Base-by-base conservation (phyloP, 306 rosid genomes). In the Mimosa bimucronata region DNA sequence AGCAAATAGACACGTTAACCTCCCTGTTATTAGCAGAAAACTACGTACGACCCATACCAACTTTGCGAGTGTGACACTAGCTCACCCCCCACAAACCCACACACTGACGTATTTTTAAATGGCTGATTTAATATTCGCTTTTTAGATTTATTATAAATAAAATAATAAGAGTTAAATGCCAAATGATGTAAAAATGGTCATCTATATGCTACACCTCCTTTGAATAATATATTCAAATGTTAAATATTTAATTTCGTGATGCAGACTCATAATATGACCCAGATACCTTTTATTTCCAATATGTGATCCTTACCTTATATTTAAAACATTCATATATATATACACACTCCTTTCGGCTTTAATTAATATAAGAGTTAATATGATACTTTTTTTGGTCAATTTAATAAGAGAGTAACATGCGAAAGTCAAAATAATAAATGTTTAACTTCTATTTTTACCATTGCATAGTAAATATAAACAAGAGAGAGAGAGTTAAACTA, bases 1-100 rank as follows among this genome's bases (percentile, higher is more conserved):
- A 55, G 25, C 66, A 77, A 84, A 80, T 76, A 53, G 96, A 88
- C 93, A 62, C 23, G 19, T 19, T 81, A 87, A 83, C 93, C 82
- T 79, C 86, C 77, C 44, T 37, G 60, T 21, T 52, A 78, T 83
- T 41, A 41, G 50, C 46, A 55, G 91, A 91, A 81, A 89, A 88
- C 74, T 77, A 40, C 42, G 67, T 31, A 16, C 64, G 44, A 91
- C 88, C 93, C 78, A 26, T 82, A 79, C 80, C 45, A 19, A 19
- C 50, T 67, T 67, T 13, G 9, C 21, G 57, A 69, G 18, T 31
- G 75, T 19, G 86, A 88, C 89, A 50, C 38, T 55, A 40, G 77
- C 79, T 74, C 81, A 46, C 64, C 46, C 60, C 73, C 30, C 67
- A 61, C 19, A 61, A 28, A 19, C 67, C 67, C 67, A 0, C 40